phyloP scores from a whole-genome alignment of 306 rosid species.

The Vigna mungo region DNA sequence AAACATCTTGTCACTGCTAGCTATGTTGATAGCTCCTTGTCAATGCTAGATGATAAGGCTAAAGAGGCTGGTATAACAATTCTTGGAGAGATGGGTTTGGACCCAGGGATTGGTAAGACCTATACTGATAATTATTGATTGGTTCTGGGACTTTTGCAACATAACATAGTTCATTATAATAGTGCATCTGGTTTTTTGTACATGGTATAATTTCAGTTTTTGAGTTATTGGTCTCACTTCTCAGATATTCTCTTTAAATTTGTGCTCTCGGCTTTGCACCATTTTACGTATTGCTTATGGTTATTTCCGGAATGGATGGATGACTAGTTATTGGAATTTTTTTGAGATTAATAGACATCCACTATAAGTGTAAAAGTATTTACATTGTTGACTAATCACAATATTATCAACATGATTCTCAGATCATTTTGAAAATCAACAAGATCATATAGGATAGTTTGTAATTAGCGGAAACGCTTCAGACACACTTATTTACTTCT shows the following conservation, averaged over 20 bases:
- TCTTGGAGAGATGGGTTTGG: constrained; percentile 98
- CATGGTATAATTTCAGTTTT: background rate
- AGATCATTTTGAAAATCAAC: no score
- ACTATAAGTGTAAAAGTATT: no score
- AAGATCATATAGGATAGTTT: no score
- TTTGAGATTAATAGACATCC: no score
- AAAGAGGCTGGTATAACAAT: constrained; percentile 83
- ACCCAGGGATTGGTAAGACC: constrained; percentile 93
- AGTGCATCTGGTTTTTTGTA: constrained; percentile 10
- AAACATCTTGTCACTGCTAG: constrained; percentile 97
- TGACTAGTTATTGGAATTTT: background rate
- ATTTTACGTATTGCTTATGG: background rate
- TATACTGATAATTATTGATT: constrained; percentile 28
- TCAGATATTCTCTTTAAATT: background rate
- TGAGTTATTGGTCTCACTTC: constrained; percentile 7
- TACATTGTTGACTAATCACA: no score
- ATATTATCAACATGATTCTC: no score
- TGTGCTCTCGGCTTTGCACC: constrained; percentile 27
- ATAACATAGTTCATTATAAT: background rate
- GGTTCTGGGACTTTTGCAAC: constrained; percentile 7
- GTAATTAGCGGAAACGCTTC: background rate
- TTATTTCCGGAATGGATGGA: constrained; percentile 28
- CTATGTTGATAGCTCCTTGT: constrained; percentile 84
- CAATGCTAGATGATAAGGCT: constrained; percentile 75
- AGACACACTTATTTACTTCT: constrained; percentile 14